Evolutionary conservation across 129 eudicot genomes (phyloP), one percentile per base, ranked within the genome.

Genomic region (Tagetes erecta): DNA sequence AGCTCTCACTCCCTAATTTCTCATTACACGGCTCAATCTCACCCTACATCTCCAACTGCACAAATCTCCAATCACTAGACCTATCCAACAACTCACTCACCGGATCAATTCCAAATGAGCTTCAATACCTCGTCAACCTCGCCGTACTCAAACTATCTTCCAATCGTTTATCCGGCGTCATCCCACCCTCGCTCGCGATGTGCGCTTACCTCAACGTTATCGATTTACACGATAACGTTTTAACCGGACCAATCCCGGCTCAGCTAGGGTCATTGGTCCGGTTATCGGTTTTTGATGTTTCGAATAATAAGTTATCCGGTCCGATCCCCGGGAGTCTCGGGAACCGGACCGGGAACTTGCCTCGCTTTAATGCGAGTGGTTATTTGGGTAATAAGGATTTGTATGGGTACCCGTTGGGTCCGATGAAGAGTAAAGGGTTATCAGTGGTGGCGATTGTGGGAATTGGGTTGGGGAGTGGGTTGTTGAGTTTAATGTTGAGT

Each of bases 381-480:
- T 93, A 44, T 64, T 80, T 3, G 42, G 98, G 97, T 41, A 93
- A 93, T 55, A 86, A 80, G 77, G 96, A 80, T 44, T 86, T 94
- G 36, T 90, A 84, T 37, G 97, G 97, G 77, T 88, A 86, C 81
- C 98, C 98, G 30, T 81, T 90, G 66, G 80, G 86, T 30, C 85
- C 87, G 65, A 78, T 79, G 88, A 93, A 78, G 77, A 86, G 76
- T 55, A 90, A 80, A 64, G 96, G 96, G 84, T 49, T 93, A 14
- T 90, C 97, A 60, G 81, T 93, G 30, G 47, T 90, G 76, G 88
- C 84, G 27, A 93, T 93, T 27, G 98, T 93, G 1, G 92, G 88
- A 75, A 93, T 93, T 77, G 98, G 98, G 44, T 78, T 93, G 56
- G 98, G 96, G 14, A 93, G 98, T 64, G 98, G 98, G 84, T 77